Conservation (phyloP, 176 grass and related monocot genomes). For the Chrysopogon serrulatus region DNA sequence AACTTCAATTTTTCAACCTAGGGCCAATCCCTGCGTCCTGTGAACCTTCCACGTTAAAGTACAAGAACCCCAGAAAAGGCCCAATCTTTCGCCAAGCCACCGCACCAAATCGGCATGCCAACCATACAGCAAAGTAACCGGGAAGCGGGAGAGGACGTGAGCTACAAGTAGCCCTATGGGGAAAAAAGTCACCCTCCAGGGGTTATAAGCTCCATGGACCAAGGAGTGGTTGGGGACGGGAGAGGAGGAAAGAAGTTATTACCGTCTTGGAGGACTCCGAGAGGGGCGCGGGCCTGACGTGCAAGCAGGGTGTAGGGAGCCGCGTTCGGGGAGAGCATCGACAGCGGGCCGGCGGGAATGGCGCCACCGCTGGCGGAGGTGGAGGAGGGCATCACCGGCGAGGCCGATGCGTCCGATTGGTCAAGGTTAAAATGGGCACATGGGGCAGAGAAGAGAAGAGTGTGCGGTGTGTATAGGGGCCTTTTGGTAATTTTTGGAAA, state of each 20-base stretch:
- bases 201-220: not conserved
- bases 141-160: not conserved
- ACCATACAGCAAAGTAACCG: not conserved
- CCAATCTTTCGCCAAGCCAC: not conserved
- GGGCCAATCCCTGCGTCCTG: not conserved
- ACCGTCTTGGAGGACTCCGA: constrained; percentile 25
- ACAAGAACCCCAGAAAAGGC: constrained; percentile 7
- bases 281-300: not conserved
- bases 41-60: not conserved
- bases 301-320: constrained; percentile 33
- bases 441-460: not conserved
- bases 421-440: not conserved
- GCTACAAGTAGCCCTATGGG: not conserved
- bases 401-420: constrained; percentile 12
- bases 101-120: not conserved
- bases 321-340: constrained; percentile 55
- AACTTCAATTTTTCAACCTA: not conserved
- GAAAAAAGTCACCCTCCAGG: not conserved
- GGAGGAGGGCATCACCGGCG: constrained; percentile 30
- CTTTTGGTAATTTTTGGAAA: not conserved
- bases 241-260: not conserved
- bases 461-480: not conserved
- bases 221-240: not conserved
- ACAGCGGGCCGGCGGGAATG: constrained; percentile 4
- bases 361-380: not conserved